Evolutionary conservation across 2,329 filamentous ascomycete species (phyloP).

Genomic region (Scolecobasidium constrictum): DNA sequence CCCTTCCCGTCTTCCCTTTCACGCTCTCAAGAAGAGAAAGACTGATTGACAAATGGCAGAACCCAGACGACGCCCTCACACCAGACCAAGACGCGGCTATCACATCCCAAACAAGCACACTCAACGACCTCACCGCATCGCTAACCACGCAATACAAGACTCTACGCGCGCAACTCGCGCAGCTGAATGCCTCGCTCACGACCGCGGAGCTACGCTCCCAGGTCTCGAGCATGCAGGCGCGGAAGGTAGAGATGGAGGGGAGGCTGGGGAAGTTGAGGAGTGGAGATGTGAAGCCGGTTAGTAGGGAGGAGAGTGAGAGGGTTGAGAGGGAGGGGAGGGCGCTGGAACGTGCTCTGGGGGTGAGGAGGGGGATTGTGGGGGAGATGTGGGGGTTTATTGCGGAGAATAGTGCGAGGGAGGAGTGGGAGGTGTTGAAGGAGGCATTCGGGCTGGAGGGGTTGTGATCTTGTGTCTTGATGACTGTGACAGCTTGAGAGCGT

Average conservation of each 20-base stretch:
- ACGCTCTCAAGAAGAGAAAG: not conserved
- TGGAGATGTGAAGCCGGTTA: conserved; percentile 34
- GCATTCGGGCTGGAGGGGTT: conserved; percentile 16
- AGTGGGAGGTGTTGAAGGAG: conserved; percentile 40
- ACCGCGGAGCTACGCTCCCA: conserved; percentile 37
- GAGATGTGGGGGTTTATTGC: conserved; percentile 41
- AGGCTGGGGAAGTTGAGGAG: conserved; percentile 30
- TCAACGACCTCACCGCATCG: conserved; percentile 33
- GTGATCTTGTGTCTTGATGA: too few relatives aligned
- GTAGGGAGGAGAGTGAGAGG: conserved; percentile 34
- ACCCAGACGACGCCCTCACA: conserved; percentile 36
- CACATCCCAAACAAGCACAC: conserved; percentile 34
- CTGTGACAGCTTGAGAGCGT: too few relatives aligned
- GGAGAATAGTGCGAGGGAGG: conserved; percentile 35
- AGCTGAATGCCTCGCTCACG: conserved; percentile 38
- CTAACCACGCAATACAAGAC: conserved; percentile 38
- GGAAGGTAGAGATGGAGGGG: conserved; percentile 30
- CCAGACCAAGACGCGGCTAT: conserved; percentile 39
- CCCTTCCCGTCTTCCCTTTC: too few relatives aligned
- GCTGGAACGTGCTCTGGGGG: conserved; percentile 27
- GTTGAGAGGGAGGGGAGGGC: conserved; percentile 36
- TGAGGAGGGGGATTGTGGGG: conserved; percentile 36
- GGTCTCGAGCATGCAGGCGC: conserved; percentile 32
- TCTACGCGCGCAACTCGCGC: conserved; percentile 35
- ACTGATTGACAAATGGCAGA: conserved; percentile 11